Base-by-base conservation (phyloP, 139 green algal species). In the Closterium sp. region DNA sequence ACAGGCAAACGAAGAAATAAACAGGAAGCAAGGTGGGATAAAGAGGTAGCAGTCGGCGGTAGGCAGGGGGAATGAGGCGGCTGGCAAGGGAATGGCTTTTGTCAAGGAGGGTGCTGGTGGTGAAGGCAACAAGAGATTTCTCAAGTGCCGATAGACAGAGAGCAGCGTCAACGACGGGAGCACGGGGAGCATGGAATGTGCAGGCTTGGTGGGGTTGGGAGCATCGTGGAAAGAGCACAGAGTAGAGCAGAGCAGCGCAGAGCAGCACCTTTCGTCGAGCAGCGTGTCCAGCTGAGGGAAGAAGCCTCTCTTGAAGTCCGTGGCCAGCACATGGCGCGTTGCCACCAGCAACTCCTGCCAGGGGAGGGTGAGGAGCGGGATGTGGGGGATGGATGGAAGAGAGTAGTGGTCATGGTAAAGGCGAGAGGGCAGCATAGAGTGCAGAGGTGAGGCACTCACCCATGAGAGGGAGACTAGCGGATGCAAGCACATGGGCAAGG, bases 241-340 rank as follows among this genome's bases (percentile, higher is more conserved):
- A 66, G 38, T 10, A 66, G 38, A 66, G 38, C 36, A 55, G 36
- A 66, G 38, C 38, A 66, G 38, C 38, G 19, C 9, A 66, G 38
- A 66, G 38, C 38, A 76, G 55, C 84, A 91, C 92, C 92, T 55
- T 88, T 98, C 97, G 83, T 98, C 94, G 32, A 98, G 94, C 84
- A 99, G 87, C 69, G 86, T 94, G 64, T 95, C 95, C 1, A 96
- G 36, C 34, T 95, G 93, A 32, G 88, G 23, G 38, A 93, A 95
- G 87, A 96, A 95, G 38, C 92, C 94, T 35, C 93, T 85, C 35
- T 94, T 92, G 35, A 97, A 96, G 16, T 96, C 94, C 3, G 95
- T 97, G 21, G 88, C 76, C 30, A 96, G 94, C 8, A 96, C 90
- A 34, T 94, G 92, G 30, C 90, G n/a, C 4, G 90, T 94, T 28